These are phyloP conservation scores for Arxiozyma heterogenica DNA, from an alignment of 1,139 yeast genomes.

Conservation along the genomic window DNA sequence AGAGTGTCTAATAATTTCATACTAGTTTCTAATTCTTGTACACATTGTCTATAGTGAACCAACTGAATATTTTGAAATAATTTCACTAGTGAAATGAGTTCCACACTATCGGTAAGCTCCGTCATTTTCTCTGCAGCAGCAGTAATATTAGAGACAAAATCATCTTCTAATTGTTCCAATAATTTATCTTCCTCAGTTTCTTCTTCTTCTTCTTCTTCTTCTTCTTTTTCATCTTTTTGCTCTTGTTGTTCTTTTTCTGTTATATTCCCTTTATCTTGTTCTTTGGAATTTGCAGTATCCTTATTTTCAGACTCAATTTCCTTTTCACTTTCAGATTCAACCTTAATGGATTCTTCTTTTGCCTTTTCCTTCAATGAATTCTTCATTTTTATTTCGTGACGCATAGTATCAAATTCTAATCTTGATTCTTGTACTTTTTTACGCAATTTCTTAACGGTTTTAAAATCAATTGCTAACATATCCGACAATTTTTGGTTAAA, in stretches of 20 bases:
- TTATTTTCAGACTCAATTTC: neutral
- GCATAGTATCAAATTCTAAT: slow-evolving; percentile 57
- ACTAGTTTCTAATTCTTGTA: slow-evolving; percentile 36
- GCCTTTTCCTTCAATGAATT: slow-evolving; percentile 28
- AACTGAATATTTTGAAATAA: slow-evolving; percentile 58
- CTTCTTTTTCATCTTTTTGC: neutral
- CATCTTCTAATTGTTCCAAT: slow-evolving; percentile 64
- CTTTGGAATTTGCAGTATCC: neutral
- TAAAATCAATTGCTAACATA: slow-evolving; percentile 48
- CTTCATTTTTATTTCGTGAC: slow-evolving; percentile 41
- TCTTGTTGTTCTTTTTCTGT: too few species aligned
- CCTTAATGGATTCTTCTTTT: slow-evolving; percentile 2
- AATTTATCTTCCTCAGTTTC: slow-evolving; percentile 24
- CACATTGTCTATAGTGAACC: slow-evolving; percentile 53
- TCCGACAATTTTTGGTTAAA: slow-evolving; percentile 47
- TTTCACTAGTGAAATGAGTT: slow-evolving; percentile 52
- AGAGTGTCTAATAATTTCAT: slow-evolving; percentile 37
- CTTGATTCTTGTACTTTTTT: slow-evolving; percentile 62
- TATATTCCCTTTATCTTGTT: neutral
- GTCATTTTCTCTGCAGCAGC: slow-evolving; percentile 72
- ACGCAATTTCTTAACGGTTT: slow-evolving; percentile 52
- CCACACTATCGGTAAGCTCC: slow-evolving; percentile 56
- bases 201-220: slow-evolving; percentile 1
- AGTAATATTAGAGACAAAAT: slow-evolving; percentile 66
- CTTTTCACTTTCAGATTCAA: neutral